phyloP scores from a whole-genome alignment of 306 rosid species.

The Fragaria iinumae region DNA sequence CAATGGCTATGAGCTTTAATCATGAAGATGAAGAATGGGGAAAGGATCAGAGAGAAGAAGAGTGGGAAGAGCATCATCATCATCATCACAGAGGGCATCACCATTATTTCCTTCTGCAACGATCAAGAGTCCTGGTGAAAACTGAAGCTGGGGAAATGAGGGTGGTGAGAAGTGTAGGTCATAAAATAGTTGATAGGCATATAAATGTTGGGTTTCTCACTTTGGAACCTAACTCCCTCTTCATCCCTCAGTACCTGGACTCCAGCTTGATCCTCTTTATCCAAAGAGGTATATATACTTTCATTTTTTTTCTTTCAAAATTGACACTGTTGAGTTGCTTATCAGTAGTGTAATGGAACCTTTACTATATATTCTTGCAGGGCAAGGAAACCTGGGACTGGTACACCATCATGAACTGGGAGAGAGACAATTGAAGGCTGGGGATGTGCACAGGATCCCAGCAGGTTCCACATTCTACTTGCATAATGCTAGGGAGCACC shows the following conservation, averaged over 20 bases:
- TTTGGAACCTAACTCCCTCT: slow-evolving; percentile 74
- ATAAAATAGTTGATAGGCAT: slow-evolving; percentile 32
- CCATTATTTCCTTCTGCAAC: slow-evolving; percentile 45
- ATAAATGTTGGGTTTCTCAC: slow-evolving; percentile 65
- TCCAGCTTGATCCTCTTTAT: slow-evolving; percentile 57
- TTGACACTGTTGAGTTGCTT: neutral
- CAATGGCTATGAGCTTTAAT: slow-evolving; percentile 30
- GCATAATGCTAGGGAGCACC: slow-evolving; percentile 41
- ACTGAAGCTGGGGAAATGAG: slow-evolving; percentile 81
- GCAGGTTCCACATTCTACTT: slow-evolving; percentile 77
- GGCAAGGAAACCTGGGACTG: slow-evolving; percentile 64
- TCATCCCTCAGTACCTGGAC: slow-evolving; percentile 72
- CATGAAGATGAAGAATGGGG: slow-evolving; percentile 17
- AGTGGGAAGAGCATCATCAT: neutral
- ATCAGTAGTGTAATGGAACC: neutral
- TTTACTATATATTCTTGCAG: slow-evolving; percentile 32
- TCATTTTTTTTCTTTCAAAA: neutral
- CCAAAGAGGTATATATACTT: slow-evolving; percentile 38
- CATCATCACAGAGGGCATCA: neutral
- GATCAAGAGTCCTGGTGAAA: slow-evolving; percentile 37
- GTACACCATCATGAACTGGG: slow-evolving; percentile 38
- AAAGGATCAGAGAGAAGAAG: slow-evolving; percentile 5
- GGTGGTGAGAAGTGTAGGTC: slow-evolving; percentile 45
- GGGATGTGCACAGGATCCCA: slow-evolving; percentile 70
- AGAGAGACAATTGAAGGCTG: slow-evolving; percentile 53